Evolutionary conservation across 139 green algal genomes (phyloP), one percentile per base, ranked within the genome.

Genomic region (Chlamydomonas schloesseri): DNA sequence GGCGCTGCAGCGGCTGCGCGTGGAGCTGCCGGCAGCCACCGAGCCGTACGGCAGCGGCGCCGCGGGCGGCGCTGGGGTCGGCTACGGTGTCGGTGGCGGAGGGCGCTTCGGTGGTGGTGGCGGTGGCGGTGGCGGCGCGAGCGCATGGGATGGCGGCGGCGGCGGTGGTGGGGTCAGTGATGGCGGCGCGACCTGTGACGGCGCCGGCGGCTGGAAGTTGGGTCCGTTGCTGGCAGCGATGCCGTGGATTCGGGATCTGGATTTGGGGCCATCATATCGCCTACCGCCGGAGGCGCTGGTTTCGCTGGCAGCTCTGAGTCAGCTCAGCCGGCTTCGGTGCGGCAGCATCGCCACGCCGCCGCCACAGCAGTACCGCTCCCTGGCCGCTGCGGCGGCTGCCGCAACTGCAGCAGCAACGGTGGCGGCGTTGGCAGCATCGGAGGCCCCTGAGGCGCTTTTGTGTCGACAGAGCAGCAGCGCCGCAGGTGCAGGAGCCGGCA

Each of bases 211-310:
- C 0, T 83, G 76, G 76, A 42, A 37, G 50, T 36, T 83, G 60
- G 76, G 36, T 2, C 76, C 76, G 36, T 33, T 67, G 60, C 60
- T 83, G 60, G 76, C 76, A 28, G 34, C 60, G 29, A 29, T 83
- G 26, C 46, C 60, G 11, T 72, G 76, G 76, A 29, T 83, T 1
- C 76, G 50, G 9, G 76, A 83, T 83, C 60, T 83, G 76, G 76
- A 83, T 62, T 37, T 83, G 13, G 76, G 76, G 10, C 3, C 28
- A 60, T 83, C 76, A 60, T 83, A 73, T 36, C 13, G 17, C n/a
- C 10, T 83, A 36, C 76, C 76, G 60, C 60, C 60, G 28, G 76
- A 83, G 34, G 76, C 76, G 26, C 57, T 83, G 34, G 60, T 36
- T 24, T 62, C 60, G 14, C 37, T 83, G 36, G 58, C 60, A 37